A percentile compares a stretch with the other conserved stretches of the same genome.
Conservation (phyloP, 257 asterid species). For the Apocynum venetum region DNA sequence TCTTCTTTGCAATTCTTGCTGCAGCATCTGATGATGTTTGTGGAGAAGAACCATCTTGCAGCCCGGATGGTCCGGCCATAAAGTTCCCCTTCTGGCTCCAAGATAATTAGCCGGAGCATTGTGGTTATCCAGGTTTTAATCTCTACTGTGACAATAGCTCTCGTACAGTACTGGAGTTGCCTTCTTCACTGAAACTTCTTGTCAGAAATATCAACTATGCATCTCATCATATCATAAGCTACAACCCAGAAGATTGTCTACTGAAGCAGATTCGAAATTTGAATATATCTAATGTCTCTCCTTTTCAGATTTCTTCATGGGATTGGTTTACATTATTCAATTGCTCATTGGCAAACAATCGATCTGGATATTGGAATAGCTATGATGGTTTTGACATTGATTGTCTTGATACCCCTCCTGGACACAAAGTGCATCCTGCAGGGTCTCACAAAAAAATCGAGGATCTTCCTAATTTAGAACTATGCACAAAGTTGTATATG, state of each 20-base stretch:
- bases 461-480: neutral
- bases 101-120: neutral
- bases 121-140: constrained; percentile 12
- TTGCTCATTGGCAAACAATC: neutral
- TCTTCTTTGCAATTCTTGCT: neutral
- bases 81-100: constrained; percentile 14
- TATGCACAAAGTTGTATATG: constrained; percentile 19
- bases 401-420: constrained; percentile 5
- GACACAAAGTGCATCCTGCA: neutral
- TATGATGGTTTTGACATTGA: neutral
- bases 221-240: neutral
- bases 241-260: neutral
- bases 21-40: neutral
- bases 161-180: constrained; percentile 6
- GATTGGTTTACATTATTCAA: neutral
- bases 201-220: constrained; percentile 1
- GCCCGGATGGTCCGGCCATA: neutral
- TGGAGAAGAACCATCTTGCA: neutral
- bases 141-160: constrained; percentile 3
- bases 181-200: neutral
- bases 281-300: neutral
- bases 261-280: neutral
- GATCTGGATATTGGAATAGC: neutral
- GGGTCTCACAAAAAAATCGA: fast-evolving
- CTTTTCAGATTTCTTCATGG: neutral